Evolutionary conservation across 202 grass and related monocot genomes (phyloP), one percentile per base, ranked within the genome.

Genomic region (Panicum virgatum): DNA sequence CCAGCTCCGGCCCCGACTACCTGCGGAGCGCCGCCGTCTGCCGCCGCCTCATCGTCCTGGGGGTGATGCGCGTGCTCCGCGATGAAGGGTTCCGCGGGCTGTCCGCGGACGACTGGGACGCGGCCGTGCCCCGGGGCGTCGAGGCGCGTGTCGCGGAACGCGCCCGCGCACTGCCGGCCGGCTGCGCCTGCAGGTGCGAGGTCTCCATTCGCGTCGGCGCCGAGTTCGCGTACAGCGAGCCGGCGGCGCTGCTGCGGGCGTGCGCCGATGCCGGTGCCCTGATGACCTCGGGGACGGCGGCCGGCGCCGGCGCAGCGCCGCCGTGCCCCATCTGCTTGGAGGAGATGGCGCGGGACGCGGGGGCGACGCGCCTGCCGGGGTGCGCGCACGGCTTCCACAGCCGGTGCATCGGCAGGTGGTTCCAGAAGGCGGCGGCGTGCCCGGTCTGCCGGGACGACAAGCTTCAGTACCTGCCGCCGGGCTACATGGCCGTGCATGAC

Each of bases 391-490:
- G 44, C 15, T 71, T 71, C 68, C 68, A 71, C 7, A 0, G 2
- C 7, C 0, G 3, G 6, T 50, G 44, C 44, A 48, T 71, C 25
- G 8, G 13, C 15, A 4, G 3, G 25, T 71, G 68, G 68, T 71
- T 71, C 68, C 2, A 71, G 1, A 71, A 71, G 68, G 44, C 68
- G 25, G 30, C 68, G 68, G 50, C 68, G 25, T 71, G 68, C 44
- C 68, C 68, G 44, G 14, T 71, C 3, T 71, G 68, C 68, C 44
- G 44, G 26, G 3, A 26, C 26, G 44, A 71, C 46, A 47, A 71
- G 44, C 15, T 50, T 16, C 68, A 3, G 44, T 32, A 32, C 12
- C 68, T 71, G 44, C 68, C 68, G 44, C 68, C 44, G 18, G 44
- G 19, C 2, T 70, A 70, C 68, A 5, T 15, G 68, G 4, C 16